Percentiles rank a stretch among this genome's conserved stretches.
Evolutionary conservation across 2,329 filamentous ascomycete genomes (phyloP).

Genomic region (Coccinonectria pachysandricola): DNA sequence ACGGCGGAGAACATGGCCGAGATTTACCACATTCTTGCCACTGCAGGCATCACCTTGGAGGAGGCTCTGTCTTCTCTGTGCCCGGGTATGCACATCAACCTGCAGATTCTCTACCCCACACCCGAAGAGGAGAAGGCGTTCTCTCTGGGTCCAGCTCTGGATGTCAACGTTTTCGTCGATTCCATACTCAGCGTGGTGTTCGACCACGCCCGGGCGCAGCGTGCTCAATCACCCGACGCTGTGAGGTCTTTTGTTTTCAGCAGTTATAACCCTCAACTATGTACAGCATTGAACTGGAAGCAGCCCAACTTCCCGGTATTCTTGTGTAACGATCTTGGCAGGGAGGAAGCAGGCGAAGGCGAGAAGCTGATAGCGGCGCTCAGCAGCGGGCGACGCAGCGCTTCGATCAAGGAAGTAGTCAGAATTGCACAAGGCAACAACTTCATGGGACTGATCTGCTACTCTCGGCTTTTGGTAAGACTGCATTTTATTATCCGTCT

Average conservation of each 20-base stretch:
- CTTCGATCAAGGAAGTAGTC: slow-evolving; percentile 90
- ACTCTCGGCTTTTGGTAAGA: slow-evolving; percentile 72
- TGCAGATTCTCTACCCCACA: slow-evolving; percentile 85
- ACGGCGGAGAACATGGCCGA: slow-evolving; percentile 47
- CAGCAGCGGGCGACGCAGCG: slow-evolving; percentile 60
- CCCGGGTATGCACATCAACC: slow-evolving; percentile 71
- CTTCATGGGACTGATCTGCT: slow-evolving; percentile 94
- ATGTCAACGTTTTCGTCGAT: slow-evolving; percentile 83
- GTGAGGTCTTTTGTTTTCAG: slow-evolving; percentile 88
- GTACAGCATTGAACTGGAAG: slow-evolving; percentile 96
- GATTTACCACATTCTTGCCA: slow-evolving; percentile 62
- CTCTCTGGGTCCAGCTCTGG: slow-evolving; percentile 62
- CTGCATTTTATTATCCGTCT: not conserved
- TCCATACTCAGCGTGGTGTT: slow-evolving; percentile 78
- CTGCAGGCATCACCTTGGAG: slow-evolving; percentile 67
- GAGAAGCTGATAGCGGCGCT: slow-evolving; percentile 28
- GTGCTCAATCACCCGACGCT: slow-evolving; percentile 54
- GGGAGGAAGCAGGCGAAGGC: slow-evolving; percentile 36
- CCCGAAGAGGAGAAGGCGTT: slow-evolving; percentile 59
- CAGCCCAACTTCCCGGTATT: slow-evolving; percentile 97
- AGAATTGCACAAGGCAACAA: slow-evolving; percentile 92
- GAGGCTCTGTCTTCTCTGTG: slow-evolving; percentile 70
- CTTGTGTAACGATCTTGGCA: slow-evolving; percentile 83
- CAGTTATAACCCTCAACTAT: slow-evolving; percentile 82
- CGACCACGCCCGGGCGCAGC: slow-evolving; percentile 67